Conservation (phyloP, 352 stramenopile species). For the Pythium utonaiense region DNA sequence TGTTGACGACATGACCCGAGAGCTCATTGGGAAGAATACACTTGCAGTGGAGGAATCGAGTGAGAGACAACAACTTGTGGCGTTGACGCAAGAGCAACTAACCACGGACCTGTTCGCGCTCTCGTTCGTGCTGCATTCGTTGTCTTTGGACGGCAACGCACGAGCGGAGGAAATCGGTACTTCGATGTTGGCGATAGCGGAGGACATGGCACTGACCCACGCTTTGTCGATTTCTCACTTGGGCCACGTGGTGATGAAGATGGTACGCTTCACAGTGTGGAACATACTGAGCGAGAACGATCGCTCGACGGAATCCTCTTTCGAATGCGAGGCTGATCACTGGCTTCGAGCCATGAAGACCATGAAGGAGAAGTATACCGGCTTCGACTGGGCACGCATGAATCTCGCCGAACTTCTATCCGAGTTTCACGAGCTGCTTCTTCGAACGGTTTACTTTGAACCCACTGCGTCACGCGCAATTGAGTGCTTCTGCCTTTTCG, state of each 20-base stretch:
- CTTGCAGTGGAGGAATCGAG: not conserved
- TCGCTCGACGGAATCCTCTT: not conserved
- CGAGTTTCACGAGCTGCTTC: constrained; percentile 58
- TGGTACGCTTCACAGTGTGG: constrained; percentile 61
- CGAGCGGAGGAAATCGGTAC: constrained; percentile 26
- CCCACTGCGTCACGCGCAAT: constrained; percentile 46
- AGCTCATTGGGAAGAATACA: constrained; percentile 2
- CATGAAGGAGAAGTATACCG: constrained; percentile 66
- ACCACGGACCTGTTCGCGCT: constrained; percentile 71
- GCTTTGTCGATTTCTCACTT: constrained; percentile 51
- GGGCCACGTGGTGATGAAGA: constrained; percentile 62
- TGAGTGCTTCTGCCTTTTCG: constrained; percentile 66
- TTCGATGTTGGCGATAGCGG: constrained; percentile 44
- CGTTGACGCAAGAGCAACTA: constrained; percentile 45
- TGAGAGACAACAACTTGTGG: not conserved
- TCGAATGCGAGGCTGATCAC: constrained; percentile 2
- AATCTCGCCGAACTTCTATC: constrained; percentile 60
- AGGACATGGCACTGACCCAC: constrained; percentile 37
- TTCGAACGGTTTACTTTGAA: constrained; percentile 35
- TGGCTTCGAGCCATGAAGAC: constrained; percentile 46
- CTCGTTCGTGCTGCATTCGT: constrained; percentile 47
- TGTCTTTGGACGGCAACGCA: not conserved
- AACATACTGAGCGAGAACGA: constrained; percentile 32
- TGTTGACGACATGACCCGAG: constrained; percentile 10
- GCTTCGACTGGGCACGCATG: constrained; percentile 59